phyloP scores from a whole-genome alignment of 192 early-diverging fungal genomes.

The Coemansia sp. region DNA sequence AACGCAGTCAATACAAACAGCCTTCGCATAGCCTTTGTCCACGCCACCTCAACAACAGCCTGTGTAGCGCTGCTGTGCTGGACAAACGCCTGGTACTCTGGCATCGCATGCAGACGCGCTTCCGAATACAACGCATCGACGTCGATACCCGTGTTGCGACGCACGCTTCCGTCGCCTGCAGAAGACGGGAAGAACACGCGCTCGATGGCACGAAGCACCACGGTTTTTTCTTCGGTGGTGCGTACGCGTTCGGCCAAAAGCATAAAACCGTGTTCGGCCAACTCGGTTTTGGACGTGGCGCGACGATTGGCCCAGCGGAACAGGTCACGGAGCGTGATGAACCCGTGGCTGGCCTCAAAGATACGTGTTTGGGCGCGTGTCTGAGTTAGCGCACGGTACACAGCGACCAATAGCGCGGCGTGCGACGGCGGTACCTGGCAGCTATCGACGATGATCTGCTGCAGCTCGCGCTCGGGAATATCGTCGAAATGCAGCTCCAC shows the following conservation, averaged over 20 bases:
- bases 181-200: constrained; percentile 72
- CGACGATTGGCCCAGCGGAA: constrained; percentile 95
- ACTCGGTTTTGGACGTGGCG: constrained; percentile 70
- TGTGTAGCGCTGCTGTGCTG: not conserved
- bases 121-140: constrained; percentile 38
- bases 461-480: constrained; percentile 89
- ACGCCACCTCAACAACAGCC: constrained; percentile 57
- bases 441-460: constrained; percentile 81
- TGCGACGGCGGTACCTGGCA: constrained; percentile 88
- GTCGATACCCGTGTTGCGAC: constrained; percentile 14
- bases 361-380: constrained; percentile 78
- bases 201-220: constrained; percentile 84
- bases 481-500: constrained; percentile 96
- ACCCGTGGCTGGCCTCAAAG: constrained; percentile 92
- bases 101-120: constrained; percentile 26
- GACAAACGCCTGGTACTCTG: constrained; percentile 47
- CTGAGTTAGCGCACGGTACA: constrained; percentile 79
- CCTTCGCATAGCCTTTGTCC: constrained; percentile 92
- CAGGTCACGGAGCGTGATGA: constrained; percentile 93
- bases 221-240: constrained; percentile 72
- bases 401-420: constrained; percentile 78
- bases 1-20: constrained; percentile 82
- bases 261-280: constrained; percentile 97
- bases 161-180: constrained; percentile 34
- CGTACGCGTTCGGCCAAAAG: constrained; percentile 88